Base-by-base conservation (phyloP, 495 filamentous ascomycete species). In the Monascus purpureus region DNA sequence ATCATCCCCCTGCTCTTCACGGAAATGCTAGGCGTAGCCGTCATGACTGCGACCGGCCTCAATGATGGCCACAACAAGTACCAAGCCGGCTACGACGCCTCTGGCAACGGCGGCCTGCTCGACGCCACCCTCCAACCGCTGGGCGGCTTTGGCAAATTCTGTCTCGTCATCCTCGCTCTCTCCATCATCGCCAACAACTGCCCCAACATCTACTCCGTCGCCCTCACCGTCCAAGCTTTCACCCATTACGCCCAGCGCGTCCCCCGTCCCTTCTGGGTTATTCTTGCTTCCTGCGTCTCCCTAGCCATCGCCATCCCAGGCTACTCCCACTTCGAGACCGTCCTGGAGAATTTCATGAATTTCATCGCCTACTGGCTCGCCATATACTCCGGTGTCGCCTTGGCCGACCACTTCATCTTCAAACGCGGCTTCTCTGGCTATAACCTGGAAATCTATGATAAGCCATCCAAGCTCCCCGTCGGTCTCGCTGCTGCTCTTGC, bases 141-240 rank as follows among this genome's bases (percentile, higher is more conserved):
- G 0, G 83, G 82, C 15, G 60, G 64, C 26, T 87, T 88, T 45
- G 83, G 83, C 38, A 68, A 82, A 46, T 85, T 90, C 63, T 90
- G 83, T 53, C 49, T 92, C 13, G 73, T 87, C 32, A 61, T 92
- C 27, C 71, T 92, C 4, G 77, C 81, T 0, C 67, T 88, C 17
- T 77, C 72, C 40, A 87, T 84, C 47, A 70, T 87, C 41, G 78
- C 80, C 35, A 88, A 80, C 61, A 87, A 86, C 60, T 85, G 77
- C 57, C 82, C 88, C n/a, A 85, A 80, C 59, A 79, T 84, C 43
- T 93, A 93, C 63, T 83, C 80, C 23, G 73, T 90, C 26, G 70
- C 70, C 2, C 66, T 92, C 15, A 76, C 76, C 18, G 63, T 88
- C 29, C 82, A 88, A 50, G 68, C 85, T 8, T 49, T 92, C 18